phyloP scores from a whole-genome alignment of 2,329 filamentous ascomycete species.

The Hymenoscyphus albidus region DNA sequence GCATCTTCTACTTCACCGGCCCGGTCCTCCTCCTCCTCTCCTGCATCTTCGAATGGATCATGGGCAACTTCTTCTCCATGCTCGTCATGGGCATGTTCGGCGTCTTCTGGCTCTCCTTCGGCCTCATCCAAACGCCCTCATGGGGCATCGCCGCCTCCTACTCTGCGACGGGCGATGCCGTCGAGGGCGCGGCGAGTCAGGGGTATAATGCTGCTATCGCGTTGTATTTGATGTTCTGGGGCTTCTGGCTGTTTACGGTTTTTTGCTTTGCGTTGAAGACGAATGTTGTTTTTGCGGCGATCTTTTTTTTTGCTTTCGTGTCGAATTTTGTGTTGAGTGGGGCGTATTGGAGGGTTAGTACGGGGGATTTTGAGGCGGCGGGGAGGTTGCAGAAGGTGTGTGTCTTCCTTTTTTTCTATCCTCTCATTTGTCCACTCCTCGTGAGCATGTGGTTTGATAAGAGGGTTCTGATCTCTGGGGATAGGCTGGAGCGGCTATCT shows the following conservation, averaged over 20 bases:
- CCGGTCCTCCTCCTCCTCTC: slow-evolving; percentile 45
- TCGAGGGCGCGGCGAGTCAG: slow-evolving; percentile 41
- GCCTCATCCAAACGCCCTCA: slow-evolving; percentile 47
- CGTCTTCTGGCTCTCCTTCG: slow-evolving; percentile 49
- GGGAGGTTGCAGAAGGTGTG: slow-evolving; percentile 44
- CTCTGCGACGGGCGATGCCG: slow-evolving; percentile 38
- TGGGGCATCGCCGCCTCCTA: slow-evolving; percentile 45
- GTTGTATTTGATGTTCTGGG: slow-evolving; percentile 50
- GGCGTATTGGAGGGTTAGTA: slow-evolving; percentile 47
- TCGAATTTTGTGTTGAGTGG: slow-evolving; percentile 45
- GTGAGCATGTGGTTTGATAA: neutral
- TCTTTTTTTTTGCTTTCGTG: slow-evolving; percentile 45
- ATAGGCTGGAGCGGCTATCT: slow-evolving; percentile 38
- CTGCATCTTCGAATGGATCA: slow-evolving; percentile 51
- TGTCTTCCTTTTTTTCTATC: neutral
- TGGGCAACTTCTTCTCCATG: slow-evolving; percentile 50
- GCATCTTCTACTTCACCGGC: slow-evolving; percentile 35
- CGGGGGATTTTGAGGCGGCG: slow-evolving; percentile 42
- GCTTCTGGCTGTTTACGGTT: slow-evolving; percentile 49
- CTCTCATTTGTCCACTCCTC: neutral
- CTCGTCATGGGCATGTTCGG: slow-evolving; percentile 50
- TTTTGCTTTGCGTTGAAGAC: slow-evolving; percentile 49
- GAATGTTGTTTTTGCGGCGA: slow-evolving; percentile 46
- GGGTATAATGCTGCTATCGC: slow-evolving; percentile 48
- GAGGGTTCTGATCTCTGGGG: neutral